Evolutionary conservation across 2,329 filamentous ascomycete species (phyloP), one percentile per base, ranked within the genome.

Genomic region (Exophiala dermatitidis): DNA sequence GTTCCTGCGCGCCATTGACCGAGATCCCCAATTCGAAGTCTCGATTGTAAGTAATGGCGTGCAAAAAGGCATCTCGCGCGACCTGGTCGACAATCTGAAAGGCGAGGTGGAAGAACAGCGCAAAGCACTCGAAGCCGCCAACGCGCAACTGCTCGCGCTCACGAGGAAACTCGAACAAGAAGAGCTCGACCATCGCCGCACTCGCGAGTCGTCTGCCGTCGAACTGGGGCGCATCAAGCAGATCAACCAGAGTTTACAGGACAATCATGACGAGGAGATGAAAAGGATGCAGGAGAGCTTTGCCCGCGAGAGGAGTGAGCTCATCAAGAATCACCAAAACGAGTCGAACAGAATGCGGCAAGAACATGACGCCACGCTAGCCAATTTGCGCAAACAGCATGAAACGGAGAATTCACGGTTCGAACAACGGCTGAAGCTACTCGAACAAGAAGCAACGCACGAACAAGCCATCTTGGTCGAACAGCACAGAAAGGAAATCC

Each of bases 21-120:
- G 91, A 56, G 88, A 95, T 58, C 93, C 93, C 0, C 88, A 85
- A 1, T 75, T 94, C 56, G 93, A 98, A 67, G 84, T 94, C 29
- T 85, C 89, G 0, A 80, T 93, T 7, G 77, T 90, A 52, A 78
- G 84, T 41, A 89, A 90, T 65, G 88, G 87, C 0, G 74, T 90
- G 7, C 84, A 93, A 61, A 90, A 91, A 64, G 91, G 91, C 3
- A 86, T 98, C 36, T 95, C 94, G n/a, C 81, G 91, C 38, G 89
- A 97, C 64, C 74, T 97, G 36, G 87, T 98, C 2, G 93, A 98
- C 67, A 85, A 86, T 1, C 74, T 98, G 32, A 83, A 88, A 46
- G 77, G 77, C 3, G 85, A 96, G 66, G 69, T 95, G 0, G 83
- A 86, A 55, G 84, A 91, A 55, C 88, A 85, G 58, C 83, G 82